Evolutionary conservation across 495 filamentous ascomycete species (phyloP), one percentile per base, ranked within the genome.

Genomic region (Neurospora tetrasperma): DNA sequence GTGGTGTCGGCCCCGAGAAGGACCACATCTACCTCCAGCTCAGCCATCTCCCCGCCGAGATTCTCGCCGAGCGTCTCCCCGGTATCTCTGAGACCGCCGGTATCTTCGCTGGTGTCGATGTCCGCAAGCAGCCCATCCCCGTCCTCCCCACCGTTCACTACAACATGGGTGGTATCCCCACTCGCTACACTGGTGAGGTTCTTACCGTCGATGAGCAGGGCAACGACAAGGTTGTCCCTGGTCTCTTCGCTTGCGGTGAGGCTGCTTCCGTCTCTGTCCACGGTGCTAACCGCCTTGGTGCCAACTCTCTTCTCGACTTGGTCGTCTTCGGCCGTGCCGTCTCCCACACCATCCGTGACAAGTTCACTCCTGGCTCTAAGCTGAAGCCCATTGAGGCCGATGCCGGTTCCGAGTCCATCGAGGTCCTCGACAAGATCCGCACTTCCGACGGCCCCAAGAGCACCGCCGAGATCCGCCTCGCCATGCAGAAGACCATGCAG

Each of bases 151-250:
- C 95, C 66, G 96, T 97, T 78, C 96, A 98, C 87, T 98, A 98
- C 88, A 97, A 97, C 89, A 98, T 98, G 95, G 95, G 95, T 82
- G 95, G 95, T 86, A 97, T 98, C 78, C 95, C 95, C 68, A 98
- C 95, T 73, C 93, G 93, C 78, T 98, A 96, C 88, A 97, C 93
- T 73, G 95, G 95, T 81, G 94, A 98, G 84, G 95, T 98, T 77
- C 82, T 98, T 72, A 94, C 91, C 41, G 86, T 95, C 69, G 93
- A 97, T 78, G 88, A 89, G 80, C 78, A 85, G 41, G 96, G 95
- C 76, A 89, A 94, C 70, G 95, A 98, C 85, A 93, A 97, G 88
- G 90, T 96, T 76, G 96, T 98, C 23, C 93, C 94, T 71, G 95
- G 95, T 82, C 90, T 98, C 74, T 98, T 94, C 79, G 95, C 95